Percentiles rank a stretch among this genome's conserved stretches.
Conservation (phyloP, 129 eudicot genomes). For the Flaveria linearis region DNA sequence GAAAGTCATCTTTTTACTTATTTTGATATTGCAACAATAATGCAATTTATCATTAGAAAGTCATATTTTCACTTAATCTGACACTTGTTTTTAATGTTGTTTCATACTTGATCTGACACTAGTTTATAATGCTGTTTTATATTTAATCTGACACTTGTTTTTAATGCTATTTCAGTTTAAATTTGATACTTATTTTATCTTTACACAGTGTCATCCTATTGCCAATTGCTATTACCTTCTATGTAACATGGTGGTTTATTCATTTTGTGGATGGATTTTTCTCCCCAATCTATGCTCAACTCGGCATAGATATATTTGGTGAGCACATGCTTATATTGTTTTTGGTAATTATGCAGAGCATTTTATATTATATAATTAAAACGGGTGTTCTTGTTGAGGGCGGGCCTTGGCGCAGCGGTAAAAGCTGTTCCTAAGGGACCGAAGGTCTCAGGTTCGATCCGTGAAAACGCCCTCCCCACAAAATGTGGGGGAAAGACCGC, state of each 20-base stretch:
- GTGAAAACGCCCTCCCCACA: no score
- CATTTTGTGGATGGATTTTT: conserved; percentile 89
- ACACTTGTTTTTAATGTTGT: background rate
- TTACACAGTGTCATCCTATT: conserved; percentile 74
- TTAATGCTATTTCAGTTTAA: background rate
- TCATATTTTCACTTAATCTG: background rate
- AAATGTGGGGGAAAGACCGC: no score
- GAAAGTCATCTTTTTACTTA: background rate
- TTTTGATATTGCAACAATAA: background rate
- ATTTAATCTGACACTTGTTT: conserved; percentile 15
- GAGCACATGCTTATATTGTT: conserved; percentile 23
- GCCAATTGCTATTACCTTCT: conserved; percentile 83
- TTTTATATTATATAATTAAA: no score
- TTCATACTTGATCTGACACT: background rate
- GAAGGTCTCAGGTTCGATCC: no score
- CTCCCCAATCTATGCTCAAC: conserved; percentile 84
- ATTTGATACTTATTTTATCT: background rate
- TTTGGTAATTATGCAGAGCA: background rate
- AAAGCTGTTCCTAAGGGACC: no score
- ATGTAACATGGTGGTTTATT: conserved; percentile 85
- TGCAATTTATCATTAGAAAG: background rate
- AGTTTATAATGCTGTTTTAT: background rate
- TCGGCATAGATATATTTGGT: conserved; percentile 83
- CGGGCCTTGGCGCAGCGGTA: no score
- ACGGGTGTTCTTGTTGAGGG: background rate